phyloP scores from a whole-genome alignment of 2,329 filamentous ascomycete genomes.

The Aschersonia sp. region DNA sequence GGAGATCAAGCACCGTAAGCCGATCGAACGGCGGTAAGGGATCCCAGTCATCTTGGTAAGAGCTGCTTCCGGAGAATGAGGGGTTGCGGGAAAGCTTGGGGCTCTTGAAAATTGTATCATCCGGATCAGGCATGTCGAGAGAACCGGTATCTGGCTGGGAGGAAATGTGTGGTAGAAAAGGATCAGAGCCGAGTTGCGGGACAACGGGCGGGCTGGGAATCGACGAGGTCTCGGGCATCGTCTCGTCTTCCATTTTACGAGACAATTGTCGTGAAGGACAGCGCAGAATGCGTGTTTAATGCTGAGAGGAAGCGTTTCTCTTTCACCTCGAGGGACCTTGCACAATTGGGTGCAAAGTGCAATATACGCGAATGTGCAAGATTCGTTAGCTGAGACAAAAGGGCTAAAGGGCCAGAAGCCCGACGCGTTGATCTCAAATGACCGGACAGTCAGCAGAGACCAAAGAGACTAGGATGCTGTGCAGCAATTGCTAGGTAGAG shows the following conservation, averaged over 20 bases:
- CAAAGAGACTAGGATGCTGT: too few relatives aligned
- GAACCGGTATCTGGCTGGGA: slow-evolving; percentile 28
- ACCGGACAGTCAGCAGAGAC: too few relatives aligned
- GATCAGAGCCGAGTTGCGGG: neutral
- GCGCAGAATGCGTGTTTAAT: neutral
- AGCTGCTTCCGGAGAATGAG: slow-evolving; percentile 72
- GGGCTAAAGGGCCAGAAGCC: too few relatives aligned
- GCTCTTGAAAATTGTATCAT: slow-evolving; percentile 30
- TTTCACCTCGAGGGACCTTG: too few relatives aligned
- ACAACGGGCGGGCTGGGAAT: neutral
- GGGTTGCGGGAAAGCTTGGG: slow-evolving; percentile 55
- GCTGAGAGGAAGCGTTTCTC: neutral
- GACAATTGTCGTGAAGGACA: neutral
- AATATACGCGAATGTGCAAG: too few relatives aligned
- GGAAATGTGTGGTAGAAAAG: neutral
- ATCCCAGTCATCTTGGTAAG: slow-evolving; percentile 83
- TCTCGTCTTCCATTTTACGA: slow-evolving; percentile 1
- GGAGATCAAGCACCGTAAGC: slow-evolving; percentile 78
- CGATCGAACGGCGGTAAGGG: slow-evolving; percentile 77
- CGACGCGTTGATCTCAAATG: too few relatives aligned
- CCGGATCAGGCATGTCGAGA: slow-evolving; percentile 36
- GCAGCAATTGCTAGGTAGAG: too few relatives aligned
- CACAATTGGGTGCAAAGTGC: too few relatives aligned
- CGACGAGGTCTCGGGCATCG: neutral
- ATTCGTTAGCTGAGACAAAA: too few relatives aligned